A percentile compares a stretch with the other conserved stretches of the same genome.
These are phyloP conservation scores for Phytophthora chlamydospora DNA, from an alignment of 352 stramenopile genomes.

Conservation along the genomic window DNA sequence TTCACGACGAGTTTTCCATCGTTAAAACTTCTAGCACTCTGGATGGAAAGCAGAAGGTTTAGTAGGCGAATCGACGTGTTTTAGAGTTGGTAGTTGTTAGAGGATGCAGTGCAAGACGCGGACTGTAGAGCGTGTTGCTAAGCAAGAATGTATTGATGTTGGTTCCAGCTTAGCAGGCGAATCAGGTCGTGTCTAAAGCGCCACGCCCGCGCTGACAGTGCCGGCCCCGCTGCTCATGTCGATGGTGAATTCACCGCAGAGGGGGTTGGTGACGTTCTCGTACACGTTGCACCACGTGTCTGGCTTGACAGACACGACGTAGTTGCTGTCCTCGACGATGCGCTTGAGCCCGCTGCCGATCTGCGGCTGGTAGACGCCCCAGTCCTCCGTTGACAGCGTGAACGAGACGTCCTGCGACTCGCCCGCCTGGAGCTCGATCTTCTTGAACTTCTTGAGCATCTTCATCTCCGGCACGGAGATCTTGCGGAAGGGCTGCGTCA, in stretches of 20 bases:
- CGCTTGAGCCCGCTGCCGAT: slow-evolving; percentile 52
- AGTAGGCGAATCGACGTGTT: not conserved
- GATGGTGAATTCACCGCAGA: slow-evolving; percentile 52
- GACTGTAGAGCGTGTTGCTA: too few relatives aligned
- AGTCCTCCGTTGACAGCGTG: slow-evolving; percentile 54
- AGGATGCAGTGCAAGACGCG: too few relatives aligned
- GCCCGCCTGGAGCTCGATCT: slow-evolving; percentile 65
- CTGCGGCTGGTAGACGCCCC: slow-evolving; percentile 60
- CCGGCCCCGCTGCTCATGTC: slow-evolving; percentile 25
- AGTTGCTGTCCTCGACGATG: slow-evolving; percentile 68
- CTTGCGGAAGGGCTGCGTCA: slow-evolving; percentile 65
- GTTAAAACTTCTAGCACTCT: slow-evolving; percentile 23
- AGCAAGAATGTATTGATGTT: too few relatives aligned
- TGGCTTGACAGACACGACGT: slow-evolving; percentile 66
- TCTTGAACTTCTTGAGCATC: slow-evolving; percentile 81
- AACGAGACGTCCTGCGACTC: slow-evolving; percentile 49
- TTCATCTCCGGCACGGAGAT: slow-evolving; percentile 81
- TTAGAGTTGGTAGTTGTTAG: too few relatives aligned
- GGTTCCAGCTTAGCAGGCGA: too few relatives aligned
- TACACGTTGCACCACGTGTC: slow-evolving; percentile 76
- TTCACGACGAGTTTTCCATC: slow-evolving; percentile 52
- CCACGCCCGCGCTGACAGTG: slow-evolving; percentile 16
- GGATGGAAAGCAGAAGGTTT: not conserved
- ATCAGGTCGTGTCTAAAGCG: slow-evolving; percentile 6
- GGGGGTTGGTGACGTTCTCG: slow-evolving; percentile 42